A percentile compares a stretch with the other conserved stretches of the same genome.
These are phyloP conservation scores for Xylaria sp. DNA, from an alignment of 2,329 filamentous ascomycete species.

Conservation along the genomic window DNA sequence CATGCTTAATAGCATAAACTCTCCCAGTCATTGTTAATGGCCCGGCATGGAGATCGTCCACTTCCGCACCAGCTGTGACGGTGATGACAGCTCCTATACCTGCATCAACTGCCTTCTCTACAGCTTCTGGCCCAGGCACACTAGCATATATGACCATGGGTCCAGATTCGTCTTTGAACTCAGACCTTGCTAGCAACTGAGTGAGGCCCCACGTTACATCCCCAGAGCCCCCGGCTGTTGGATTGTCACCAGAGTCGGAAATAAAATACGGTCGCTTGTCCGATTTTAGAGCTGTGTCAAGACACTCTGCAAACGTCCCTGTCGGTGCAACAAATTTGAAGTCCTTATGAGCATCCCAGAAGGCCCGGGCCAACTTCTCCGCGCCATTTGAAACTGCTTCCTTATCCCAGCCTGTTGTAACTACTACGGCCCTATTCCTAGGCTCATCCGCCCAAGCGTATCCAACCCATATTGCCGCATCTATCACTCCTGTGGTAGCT, in stretches of 20 bases:
- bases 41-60: constrained; percentile 59
- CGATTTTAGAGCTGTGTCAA: constrained; percentile 56
- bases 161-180: constrained; percentile 53
- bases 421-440: constrained; percentile 59
- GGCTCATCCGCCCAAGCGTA: constrained; percentile 67
- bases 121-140: constrained; percentile 58
- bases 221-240: constrained; percentile 63
- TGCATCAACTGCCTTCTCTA: constrained; percentile 54
- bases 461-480: constrained; percentile 65
- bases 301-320: constrained; percentile 57
- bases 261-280: constrained; percentile 60
- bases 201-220: constrained; percentile 64
- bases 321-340: constrained; percentile 65
- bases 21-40: constrained; percentile 62
- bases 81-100: constrained; percentile 60
- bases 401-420: constrained; percentile 62
- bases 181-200: constrained; percentile 55
- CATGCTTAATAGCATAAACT: constrained; percentile 61
- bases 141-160: constrained; percentile 63
- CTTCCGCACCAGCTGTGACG: constrained; percentile 61
- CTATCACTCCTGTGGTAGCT: constrained; percentile 54
- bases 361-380: constrained; percentile 56
- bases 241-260: constrained; percentile 66
- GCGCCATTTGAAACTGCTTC: constrained; percentile 52
- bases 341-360: constrained; percentile 58